Evolutionary conservation across 1,284 basidiomycete genomes (phyloP).

Genomic region (Heliocybe sulcata): DNA sequence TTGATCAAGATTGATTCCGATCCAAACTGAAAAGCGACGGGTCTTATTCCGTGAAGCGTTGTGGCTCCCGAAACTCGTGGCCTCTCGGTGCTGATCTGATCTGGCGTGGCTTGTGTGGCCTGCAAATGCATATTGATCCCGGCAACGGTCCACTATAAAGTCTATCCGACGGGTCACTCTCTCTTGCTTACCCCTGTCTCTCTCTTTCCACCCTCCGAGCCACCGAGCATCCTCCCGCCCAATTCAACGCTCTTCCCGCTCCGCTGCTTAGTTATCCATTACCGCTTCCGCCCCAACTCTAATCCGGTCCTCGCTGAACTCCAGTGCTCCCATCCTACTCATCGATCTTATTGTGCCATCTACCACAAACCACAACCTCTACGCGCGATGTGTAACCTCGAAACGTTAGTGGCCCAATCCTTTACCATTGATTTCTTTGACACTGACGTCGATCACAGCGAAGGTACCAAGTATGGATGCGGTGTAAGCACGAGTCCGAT

Average conservation of each 20-base stretch:
- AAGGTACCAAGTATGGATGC: conserved; percentile 70
- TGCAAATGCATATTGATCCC: background rate
- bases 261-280: background rate
- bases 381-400: conserved; percentile 58
- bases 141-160: background rate
- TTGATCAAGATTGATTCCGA: background rate
- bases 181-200: background rate
- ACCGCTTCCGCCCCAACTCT: background rate
- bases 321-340: background rate
- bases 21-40: background rate
- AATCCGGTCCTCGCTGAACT: background rate
- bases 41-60: background rate
- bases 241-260: background rate
- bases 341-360: background rate
- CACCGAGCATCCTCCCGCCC: background rate
- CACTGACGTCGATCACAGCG: conserved; percentile 33
- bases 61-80: background rate
- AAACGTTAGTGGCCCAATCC: conserved; percentile 46
- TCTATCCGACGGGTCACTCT: background rate
- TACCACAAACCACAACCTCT: background rate
- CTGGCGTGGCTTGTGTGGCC: background rate
- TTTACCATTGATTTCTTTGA: conserved; percentile 6
- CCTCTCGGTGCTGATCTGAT: background rate
- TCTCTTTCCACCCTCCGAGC: background rate
- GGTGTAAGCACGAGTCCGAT: conserved; percentile 42